phyloP scores from a whole-genome alignment of 345 rosid species.

The Cochlearia excelsa region DNA sequence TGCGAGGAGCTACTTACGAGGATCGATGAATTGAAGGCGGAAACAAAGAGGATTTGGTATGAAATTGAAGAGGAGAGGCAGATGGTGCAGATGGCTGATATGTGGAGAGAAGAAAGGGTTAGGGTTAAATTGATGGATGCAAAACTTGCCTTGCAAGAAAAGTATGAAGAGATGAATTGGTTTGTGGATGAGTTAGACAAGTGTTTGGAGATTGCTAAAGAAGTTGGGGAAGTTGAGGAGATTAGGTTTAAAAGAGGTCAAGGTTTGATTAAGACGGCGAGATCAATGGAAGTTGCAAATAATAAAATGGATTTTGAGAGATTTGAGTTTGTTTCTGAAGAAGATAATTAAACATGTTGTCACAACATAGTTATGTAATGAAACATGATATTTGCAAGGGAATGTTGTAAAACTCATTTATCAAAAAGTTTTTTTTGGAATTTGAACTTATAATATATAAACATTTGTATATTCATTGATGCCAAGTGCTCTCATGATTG shows the following conservation, averaged over 20 bases:
- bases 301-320: constrained; percentile 7
- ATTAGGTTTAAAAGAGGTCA: constrained; percentile 19
- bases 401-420: neutral
- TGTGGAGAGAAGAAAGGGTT: constrained; percentile 90
- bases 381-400: neutral
- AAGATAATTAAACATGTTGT: neutral
- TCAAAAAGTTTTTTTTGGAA: neutral
- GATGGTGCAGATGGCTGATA: constrained; percentile 85
- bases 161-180: constrained; percentile 44
- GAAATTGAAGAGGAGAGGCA: constrained; percentile 72
- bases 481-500: constrained; percentile 14
- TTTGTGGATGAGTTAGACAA: constrained; percentile 41
- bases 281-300: constrained; percentile 16
- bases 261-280: constrained; percentile 24
- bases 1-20: constrained; percentile 79
- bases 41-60: constrained; percentile 50
- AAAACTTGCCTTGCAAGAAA: constrained; percentile 46
- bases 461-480: too few relatives aligned
- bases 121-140: constrained; percentile 83
- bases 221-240: constrained; percentile 20
- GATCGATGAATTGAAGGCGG: constrained; percentile 55
- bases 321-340: constrained; percentile 13
- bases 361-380: neutral
- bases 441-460: too few relatives aligned
- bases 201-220: constrained; percentile 25